Percentiles rank a stretch among this genome's conserved stretches.
Conservation (phyloP, 257 asterid species). For the Solanum habrochaites region DNA sequence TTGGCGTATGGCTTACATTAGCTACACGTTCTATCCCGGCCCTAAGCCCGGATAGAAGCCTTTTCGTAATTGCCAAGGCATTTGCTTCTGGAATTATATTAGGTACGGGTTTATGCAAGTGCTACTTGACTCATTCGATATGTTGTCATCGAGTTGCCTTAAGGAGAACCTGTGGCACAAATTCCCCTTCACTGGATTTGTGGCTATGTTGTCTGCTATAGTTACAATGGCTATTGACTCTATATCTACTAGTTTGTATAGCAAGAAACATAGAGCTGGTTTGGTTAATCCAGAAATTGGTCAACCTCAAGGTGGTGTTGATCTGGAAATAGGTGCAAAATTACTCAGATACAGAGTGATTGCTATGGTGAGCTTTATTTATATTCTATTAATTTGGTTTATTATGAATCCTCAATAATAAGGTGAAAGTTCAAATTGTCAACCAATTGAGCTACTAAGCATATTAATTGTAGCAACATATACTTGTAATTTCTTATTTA, state of each 20-base stretch:
- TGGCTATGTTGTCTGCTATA: slow-evolving; percentile 49
- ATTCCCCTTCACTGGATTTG: slow-evolving; percentile 46
- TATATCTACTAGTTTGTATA: slow-evolving; percentile 38
- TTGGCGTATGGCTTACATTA: slow-evolving; percentile 44
- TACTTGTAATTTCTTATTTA: not conserved
- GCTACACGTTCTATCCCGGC: slow-evolving; percentile 33
- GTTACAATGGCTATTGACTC: slow-evolving; percentile 43
- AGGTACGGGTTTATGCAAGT: slow-evolving; percentile 58
- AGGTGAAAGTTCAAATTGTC: too few relatives aligned
- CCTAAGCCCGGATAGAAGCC: slow-evolving; percentile 23
- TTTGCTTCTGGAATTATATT: slow-evolving; percentile 49
- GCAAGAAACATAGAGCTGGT: slow-evolving; percentile 10
- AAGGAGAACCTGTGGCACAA: slow-evolving; percentile 45
- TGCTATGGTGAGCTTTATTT: slow-evolving; percentile 33
- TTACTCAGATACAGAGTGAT: slow-evolving; percentile 45
- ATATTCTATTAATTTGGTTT: not conserved
- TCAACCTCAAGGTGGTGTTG: not conserved
- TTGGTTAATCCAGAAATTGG: not conserved
- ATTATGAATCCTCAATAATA: too few relatives aligned
- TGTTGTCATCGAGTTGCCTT: slow-evolving; percentile 35
- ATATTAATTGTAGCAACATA: not conserved
- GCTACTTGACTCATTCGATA: slow-evolving; percentile 49
- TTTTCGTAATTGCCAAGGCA: slow-evolving; percentile 34
- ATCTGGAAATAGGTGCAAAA: slow-evolving; percentile 5
- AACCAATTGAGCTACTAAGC: not conserved